These are phyloP conservation scores for Cucurbita pepo DNA, from an alignment of 306 rosid species.

Conservation along the genomic window DNA sequence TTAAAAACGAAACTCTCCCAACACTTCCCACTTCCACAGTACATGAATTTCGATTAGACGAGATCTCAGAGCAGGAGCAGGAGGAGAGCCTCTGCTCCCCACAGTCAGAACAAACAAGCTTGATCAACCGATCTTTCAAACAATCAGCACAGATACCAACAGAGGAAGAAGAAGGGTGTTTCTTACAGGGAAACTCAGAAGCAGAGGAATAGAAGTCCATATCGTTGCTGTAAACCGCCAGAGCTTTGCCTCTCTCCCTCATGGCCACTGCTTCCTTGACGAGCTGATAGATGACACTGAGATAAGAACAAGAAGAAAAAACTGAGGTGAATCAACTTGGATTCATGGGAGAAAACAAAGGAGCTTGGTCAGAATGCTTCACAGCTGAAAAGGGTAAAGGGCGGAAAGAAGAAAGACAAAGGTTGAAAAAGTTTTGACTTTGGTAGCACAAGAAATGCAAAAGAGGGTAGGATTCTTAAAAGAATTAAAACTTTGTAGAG, in stretches of 20 bases:
- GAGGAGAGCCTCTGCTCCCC: slow-evolving; percentile 97
- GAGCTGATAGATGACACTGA: not conserved
- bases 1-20: slow-evolving; percentile 76
- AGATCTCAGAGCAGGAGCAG: slow-evolving; percentile 88
- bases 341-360: not conserved
- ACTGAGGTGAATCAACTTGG: slow-evolving; percentile 1
- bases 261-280: slow-evolving; percentile 17
- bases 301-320: not conserved
- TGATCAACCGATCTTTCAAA: slow-evolving; percentile 66
- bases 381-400: not conserved
- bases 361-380: not conserved
- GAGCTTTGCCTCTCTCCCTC: slow-evolving; percentile 72
- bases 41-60: slow-evolving; percentile 72
- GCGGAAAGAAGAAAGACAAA: not conserved
- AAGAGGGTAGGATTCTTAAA: no score
- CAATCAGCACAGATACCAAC: slow-evolving; percentile 83
- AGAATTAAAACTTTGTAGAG: not conserved
- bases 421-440: slow-evolving; percentile 6
- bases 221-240: slow-evolving; percentile 29
- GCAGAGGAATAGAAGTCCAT: slow-evolving; percentile 64
- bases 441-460: not conserved
- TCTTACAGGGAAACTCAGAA: slow-evolving; percentile 57
- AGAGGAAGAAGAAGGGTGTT: slow-evolving; percentile 70
- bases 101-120: slow-evolving; percentile 87
- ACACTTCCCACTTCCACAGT: slow-evolving; percentile 79